Base-by-base conservation (phyloP, 257 asterid genomes). In the Solanum chiquidenum region DNA sequence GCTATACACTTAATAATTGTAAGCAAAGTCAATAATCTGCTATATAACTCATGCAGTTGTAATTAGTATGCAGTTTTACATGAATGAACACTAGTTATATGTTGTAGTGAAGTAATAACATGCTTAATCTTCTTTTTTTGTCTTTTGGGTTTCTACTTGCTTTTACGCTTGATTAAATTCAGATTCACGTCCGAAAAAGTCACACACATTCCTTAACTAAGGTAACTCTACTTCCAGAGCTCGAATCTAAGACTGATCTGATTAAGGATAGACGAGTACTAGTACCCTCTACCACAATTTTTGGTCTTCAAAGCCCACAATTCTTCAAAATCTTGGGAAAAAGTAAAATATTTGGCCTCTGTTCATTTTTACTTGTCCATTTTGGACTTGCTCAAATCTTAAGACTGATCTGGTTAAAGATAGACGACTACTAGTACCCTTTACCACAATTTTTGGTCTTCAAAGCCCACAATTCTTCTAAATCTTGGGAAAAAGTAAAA, bases 171-270 rank as follows among this genome's bases (percentile, higher is more conserved):
- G 27, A 33, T 37, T 74, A 37, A 74, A 74, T 74, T 1, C 1
- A 3, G 3, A 73, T 34, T 35, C 4, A 3, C n/a, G 9, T 11
- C 2, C 1, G 5, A 20, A n/a, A 21, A 18, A 72, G 46, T 18
- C 0, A 2, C 4, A 71, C 6, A 3, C 5, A 6, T 14, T 68
- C 1, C 20, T 27, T 16, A 71, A 8, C 16, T 18, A 2, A 33
- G 14, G 16, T 10, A 20, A 73, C 16, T 34, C 0, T 0, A 34
- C 35, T 3, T 2, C 0, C 0, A 1, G 2, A 20, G 29, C 31
- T 73, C 5, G 1, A 35, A 35, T 1, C 1, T 3, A 1, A 73
- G 27, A 34, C 8, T n/a, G 33, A 2, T 71, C 7, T 71, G 23
- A 10, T 52, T 18, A 52, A 52, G 7, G 9, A 73, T 33, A 34